phyloP scores from a whole-genome alignment of 192 early-diverging fungal species.

The Thamnidium elegans region DNA sequence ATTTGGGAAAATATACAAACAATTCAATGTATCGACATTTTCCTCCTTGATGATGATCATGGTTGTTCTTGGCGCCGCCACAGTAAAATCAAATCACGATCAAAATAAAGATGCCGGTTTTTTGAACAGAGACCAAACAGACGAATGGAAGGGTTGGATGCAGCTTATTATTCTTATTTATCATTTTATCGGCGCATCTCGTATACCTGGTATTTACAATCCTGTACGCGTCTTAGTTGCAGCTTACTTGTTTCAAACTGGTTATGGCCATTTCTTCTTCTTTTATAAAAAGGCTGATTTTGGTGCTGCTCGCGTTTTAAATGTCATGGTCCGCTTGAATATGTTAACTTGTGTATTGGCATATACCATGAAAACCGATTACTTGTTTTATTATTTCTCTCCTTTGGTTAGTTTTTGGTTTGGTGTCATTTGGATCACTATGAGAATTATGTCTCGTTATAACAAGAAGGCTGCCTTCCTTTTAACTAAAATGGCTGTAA shows the following conservation, averaged over 20 bases:
- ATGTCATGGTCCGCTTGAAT: conserved; percentile 65
- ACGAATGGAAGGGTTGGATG: conserved; percentile 92
- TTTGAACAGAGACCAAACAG: conserved; percentile 74
- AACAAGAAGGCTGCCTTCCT: conserved; percentile 53
- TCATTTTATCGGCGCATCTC: conserved; percentile 68
- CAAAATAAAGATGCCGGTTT: conserved; percentile 47
- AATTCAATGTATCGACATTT: conserved; percentile 48
- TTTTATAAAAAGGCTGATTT: conserved; percentile 71
- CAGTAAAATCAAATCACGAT: conserved; percentile 45
- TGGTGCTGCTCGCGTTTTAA: conserved; percentile 58
- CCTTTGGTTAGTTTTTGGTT: conserved; percentile 74
- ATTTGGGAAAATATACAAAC: conserved; percentile 67
- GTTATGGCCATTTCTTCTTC: conserved; percentile 75
- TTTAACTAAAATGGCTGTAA: conserved; percentile 49
- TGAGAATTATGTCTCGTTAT: conserved; percentile 47
- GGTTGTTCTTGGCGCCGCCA: conserved; percentile 43
- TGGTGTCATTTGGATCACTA: conserved; percentile 62
- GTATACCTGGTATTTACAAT: conserved; percentile 63
- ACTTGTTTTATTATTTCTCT: conserved; percentile 80
- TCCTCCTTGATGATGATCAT: conserved; percentile 38
- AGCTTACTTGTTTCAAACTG: conserved; percentile 79
- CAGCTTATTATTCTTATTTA: conserved; percentile 69
- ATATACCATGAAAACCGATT: conserved; percentile 65
- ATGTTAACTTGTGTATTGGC: conserved; percentile 61
- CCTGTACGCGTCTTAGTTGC: conserved; percentile 72